Base-by-base conservation (phyloP, 106 monocot genomes). In the Allium fistulosum region DNA sequence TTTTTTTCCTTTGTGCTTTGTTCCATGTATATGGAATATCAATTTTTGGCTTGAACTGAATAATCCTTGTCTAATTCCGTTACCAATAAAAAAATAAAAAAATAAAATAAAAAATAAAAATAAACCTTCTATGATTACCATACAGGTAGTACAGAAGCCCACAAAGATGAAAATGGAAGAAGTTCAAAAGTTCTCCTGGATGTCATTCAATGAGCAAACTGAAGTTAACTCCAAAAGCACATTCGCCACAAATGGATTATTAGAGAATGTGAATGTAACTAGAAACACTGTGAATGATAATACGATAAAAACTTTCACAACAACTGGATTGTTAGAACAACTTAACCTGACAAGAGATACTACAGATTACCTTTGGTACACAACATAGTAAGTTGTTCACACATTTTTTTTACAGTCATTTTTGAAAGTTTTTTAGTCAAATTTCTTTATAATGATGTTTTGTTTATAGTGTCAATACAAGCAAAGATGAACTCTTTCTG, bases 311-410 rank as follows among this genome's bases (percentile, higher is more conserved):
- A 58, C 16, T 57, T 92, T 93, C 48, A 80, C 90, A 57, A 79
- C 76, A 48, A 71, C 71, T 60, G 97, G 92, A 11, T 61, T 99
- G 58, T 60, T 87, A 65, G 97, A 99, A 61, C 97, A 99, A 58
- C 72, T 99, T 49, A 85, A 85, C 79, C 62, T 90, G 61, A 99
- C 97, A 28, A 83, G 97, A 78, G 97, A 99, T 81, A 65, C 71
- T 67, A 85, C 97, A 60, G 97, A 99, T 74, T 99, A 99, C 56
- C 75, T 99, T 45, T 99, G 92, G 97, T 99, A 99, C 77, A 93
- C 90, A 15, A 92, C 92, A 60, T 80, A 87, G 97, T 99, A 61
- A 90, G 97, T 87, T 64, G 46, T 17, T 11, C 17, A 58, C 26
- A 10, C 51, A 9, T 9, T 6, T 51, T 48, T 46, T 61, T 13